These are phyloP conservation scores for Fusarium coffeatum DNA, from an alignment of 2,329 filamentous ascomycete genomes.

Conservation along the genomic window DNA sequence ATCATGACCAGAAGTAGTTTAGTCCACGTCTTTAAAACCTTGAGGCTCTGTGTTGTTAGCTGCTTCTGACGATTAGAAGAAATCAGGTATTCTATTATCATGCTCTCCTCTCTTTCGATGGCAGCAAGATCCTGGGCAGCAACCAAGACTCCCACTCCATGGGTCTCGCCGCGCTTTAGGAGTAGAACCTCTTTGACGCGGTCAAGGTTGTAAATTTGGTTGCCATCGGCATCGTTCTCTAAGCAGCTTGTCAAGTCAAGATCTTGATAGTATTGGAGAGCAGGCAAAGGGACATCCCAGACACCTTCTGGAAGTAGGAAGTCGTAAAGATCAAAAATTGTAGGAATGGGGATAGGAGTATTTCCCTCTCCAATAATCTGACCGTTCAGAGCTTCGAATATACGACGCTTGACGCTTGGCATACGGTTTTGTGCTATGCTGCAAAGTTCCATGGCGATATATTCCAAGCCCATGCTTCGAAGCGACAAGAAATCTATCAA, in stretches of 20 bases:
- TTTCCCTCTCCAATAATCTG: conserved; percentile 75
- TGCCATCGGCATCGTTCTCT: conserved; percentile 68
- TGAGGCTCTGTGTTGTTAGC: conserved; percentile 67
- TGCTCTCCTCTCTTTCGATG: conserved; percentile 68
- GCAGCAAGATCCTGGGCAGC: conserved; percentile 60
- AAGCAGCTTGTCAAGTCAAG: conserved; percentile 75
- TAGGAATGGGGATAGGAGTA: conserved; percentile 74
- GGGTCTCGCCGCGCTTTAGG: conserved; percentile 73
- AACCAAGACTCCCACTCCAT: conserved; percentile 61
- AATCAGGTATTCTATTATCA: conserved; percentile 70
- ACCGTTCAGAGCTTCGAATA: conserved; percentile 81
- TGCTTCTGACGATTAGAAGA: conserved; percentile 73
- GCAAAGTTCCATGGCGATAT: conserved; percentile 86
- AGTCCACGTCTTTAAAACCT: conserved; percentile 84
- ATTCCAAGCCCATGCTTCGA: conserved; percentile 83
- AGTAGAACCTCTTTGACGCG: conserved; percentile 80
- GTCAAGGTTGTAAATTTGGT: conserved; percentile 73
- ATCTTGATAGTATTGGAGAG: conserved; percentile 70
- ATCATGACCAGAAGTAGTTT: conserved; percentile 87
- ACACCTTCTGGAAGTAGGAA: conserved; percentile 72
- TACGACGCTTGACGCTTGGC: conserved; percentile 75
- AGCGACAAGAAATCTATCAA: conserved; percentile 82
- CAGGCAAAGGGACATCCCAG: conserved; percentile 64
- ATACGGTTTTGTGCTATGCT: conserved; percentile 77
- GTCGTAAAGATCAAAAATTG: conserved; percentile 92